Evolutionary conservation across 2,329 filamentous ascomycete species (phyloP).

Genomic region (Xylaria sp.): DNA sequence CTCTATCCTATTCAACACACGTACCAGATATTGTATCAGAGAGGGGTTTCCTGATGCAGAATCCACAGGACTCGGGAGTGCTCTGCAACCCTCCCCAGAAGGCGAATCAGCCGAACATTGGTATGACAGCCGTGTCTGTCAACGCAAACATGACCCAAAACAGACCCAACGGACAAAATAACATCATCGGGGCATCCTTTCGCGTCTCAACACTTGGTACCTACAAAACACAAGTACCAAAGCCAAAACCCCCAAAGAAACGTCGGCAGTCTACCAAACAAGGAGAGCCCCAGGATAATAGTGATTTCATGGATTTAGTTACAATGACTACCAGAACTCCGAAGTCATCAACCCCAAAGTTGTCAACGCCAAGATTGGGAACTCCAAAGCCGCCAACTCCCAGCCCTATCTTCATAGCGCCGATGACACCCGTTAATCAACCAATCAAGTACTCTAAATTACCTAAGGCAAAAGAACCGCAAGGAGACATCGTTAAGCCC

Average conservation of each 20-base stretch:
- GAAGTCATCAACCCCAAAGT: not conserved
- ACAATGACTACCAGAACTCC: not conserved
- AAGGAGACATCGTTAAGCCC: not conserved
- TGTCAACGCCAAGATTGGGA: too few relatives aligned
- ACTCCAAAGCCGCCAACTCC: not conserved
- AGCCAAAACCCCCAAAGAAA: not conserved
- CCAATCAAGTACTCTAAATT: not conserved
- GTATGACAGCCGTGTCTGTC: not conserved
- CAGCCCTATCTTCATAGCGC: not conserved
- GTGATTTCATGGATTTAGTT: not conserved
- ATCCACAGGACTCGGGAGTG: not conserved
- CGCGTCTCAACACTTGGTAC: too few relatives aligned
- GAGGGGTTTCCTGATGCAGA: not conserved
- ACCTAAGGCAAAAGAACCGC: not conserved
- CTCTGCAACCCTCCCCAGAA: not conserved
- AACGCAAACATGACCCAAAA: not conserved
- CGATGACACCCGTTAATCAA: not conserved
- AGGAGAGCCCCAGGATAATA: not conserved
- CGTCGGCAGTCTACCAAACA: not conserved
- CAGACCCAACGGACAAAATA: not conserved
- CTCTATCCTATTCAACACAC: not conserved
- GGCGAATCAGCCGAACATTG: not conserved
- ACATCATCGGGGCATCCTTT: not conserved
- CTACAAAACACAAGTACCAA: not conserved
- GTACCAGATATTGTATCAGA: not conserved